Conservation (phyloP, 495 filamentous ascomycete species). For the Penicillium verhagenii region DNA sequence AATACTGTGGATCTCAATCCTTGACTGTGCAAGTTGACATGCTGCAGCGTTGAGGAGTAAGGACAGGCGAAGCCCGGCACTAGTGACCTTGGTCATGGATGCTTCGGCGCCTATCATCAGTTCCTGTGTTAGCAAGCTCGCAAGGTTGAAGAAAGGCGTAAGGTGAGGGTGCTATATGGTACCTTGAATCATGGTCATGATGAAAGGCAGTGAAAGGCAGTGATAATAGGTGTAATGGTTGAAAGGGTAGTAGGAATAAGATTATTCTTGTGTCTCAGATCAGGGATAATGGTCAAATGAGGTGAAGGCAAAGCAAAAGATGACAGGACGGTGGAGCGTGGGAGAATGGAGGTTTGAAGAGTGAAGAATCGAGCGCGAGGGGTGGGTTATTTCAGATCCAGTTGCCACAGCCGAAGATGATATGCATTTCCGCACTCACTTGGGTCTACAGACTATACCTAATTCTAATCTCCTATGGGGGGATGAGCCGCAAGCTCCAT, state of each 20-base stretch:
- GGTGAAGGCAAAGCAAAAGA: background rate
- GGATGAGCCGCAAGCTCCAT: slow-evolving; percentile 21
- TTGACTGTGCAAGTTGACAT: slow-evolving; percentile 40
- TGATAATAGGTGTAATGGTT: no score
- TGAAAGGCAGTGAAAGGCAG: background rate
- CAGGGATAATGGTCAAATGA: no score
- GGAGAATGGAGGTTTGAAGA: background rate
- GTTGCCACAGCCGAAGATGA: slow-evolving; percentile 12
- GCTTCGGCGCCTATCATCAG: slow-evolving; percentile 20
- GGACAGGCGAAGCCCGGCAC: slow-evolving; percentile 45
- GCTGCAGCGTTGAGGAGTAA: slow-evolving; percentile 45
- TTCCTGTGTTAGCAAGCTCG: background rate
- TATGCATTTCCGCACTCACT: background rate
- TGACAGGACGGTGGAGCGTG: background rate
- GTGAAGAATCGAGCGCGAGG: background rate
- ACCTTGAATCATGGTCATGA: slow-evolving; percentile 22
- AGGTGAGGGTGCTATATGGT: background rate
- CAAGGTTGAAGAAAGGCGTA: background rate
- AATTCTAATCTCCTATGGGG: no score
- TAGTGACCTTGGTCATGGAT: slow-evolving; percentile 37
- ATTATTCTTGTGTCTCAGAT: background rate
- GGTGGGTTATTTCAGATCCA: background rate
- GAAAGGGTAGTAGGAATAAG: background rate
- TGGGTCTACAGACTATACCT: no score
- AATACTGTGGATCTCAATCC: slow-evolving; percentile 46